Evolutionary conservation across 805 yeast genomes (phyloP), one percentile per base, ranked within the genome.

Genomic region (Hyphopichia homilentoma): DNA sequence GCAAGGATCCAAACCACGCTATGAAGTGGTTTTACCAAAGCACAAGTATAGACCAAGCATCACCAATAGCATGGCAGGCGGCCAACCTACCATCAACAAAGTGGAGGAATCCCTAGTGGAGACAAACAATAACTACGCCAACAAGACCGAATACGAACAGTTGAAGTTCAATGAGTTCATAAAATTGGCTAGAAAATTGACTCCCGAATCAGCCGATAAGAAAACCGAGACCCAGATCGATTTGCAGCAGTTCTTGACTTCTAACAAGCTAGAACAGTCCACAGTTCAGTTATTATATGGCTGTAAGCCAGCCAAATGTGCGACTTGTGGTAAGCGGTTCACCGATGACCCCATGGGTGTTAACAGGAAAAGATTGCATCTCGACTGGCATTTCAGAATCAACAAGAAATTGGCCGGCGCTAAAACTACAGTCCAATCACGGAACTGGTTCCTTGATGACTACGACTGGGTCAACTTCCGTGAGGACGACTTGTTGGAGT

Each of bases 381-480:
- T 87, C 43, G 98, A 90, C 57, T 90, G 97, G 97, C 97, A 90
- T 65, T 88, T 87, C 65, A 75, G 97, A 47, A 83, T 86, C 27
- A 90, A 87, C 57, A 86, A 85, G 53, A 80, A 83, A 47, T 65
- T 84, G 29, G 44, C 61, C 16, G 44, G 39, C 20, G 45, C 51
- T 15, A 35, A 47, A 11, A 47, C 57, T 16, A 50, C 54, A 17
- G 79, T 81, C 27, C 89, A 84, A 52, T 80, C 85, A 25, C 66
- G 97, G 47, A 73, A 79, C 45, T 89, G 95, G 95, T 89, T 79
- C 54, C 59, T 88, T 38, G 79, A 77, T 40, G 83, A 77, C 40
- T 65, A 69, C 16, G 79, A 78, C 27, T 88, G 95, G 90, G 71
- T 75, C 17, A 68, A 70, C 16, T 86, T 84, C 61, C 77, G 75